phyloP scores from a whole-genome alignment of 805 yeast genomes.

The Candida gorgasii region DNA sequence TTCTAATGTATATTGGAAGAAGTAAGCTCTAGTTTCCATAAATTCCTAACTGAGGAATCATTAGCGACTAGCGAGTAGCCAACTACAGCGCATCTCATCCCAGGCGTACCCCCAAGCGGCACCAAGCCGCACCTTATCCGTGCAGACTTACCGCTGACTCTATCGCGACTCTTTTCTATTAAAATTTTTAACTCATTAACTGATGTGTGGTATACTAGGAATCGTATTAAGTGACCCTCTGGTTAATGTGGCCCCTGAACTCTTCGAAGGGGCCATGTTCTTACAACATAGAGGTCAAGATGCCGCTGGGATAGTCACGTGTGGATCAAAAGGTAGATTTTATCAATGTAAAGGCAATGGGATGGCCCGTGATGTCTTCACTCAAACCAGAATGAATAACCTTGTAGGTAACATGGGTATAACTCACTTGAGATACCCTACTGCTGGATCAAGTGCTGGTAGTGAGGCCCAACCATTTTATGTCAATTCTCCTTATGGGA shows the following conservation, averaged over 20 bases:
- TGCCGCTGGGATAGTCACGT: slow-evolving; percentile 98
- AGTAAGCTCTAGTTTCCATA: neutral
- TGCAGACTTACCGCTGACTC: neutral
- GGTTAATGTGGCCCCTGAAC: slow-evolving; percentile 79
- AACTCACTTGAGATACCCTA: slow-evolving; percentile 93
- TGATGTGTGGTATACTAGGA: slow-evolving; percentile 95
- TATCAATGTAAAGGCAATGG: slow-evolving; percentile 99
- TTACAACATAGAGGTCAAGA: slow-evolving; percentile 98
- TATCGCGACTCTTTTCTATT: slow-evolving; percentile 7
- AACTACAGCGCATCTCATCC: neutral
- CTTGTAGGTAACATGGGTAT: slow-evolving; percentile 94
- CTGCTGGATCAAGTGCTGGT: slow-evolving; percentile 94
- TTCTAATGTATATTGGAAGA: slow-evolving; percentile 5
- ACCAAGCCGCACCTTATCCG: neutral
- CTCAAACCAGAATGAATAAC: slow-evolving; percentile 72
- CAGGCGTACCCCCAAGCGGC: neutral
- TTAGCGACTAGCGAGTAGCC: neutral
- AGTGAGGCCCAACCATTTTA: slow-evolving; percentile 98
- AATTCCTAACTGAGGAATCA: too few species aligned
- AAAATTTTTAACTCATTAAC: neutral
- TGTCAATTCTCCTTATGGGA: slow-evolving; percentile 96
- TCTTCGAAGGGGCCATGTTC: slow-evolving; percentile 89
- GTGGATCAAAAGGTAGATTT: slow-evolving; percentile 89
- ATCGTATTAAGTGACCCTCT: slow-evolving; percentile 76
- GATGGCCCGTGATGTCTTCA: slow-evolving; percentile 97